Conservation (phyloP, 257 asterid species). For the Solanum stenotomum region DNA sequence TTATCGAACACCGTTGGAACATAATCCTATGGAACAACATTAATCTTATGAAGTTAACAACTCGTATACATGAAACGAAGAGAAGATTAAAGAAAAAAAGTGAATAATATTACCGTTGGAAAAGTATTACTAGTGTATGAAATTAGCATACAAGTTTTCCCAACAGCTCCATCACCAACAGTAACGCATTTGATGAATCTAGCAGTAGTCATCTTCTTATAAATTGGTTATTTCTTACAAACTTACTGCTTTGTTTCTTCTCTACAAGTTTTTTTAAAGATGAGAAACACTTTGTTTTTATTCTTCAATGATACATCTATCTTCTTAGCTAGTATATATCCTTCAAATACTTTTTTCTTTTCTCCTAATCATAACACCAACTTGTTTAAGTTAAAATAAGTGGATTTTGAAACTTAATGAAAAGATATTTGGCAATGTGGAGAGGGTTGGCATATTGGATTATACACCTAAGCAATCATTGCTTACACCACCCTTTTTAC, state of each 20-base stretch:
- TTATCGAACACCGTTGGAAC: slow-evolving; percentile 88
- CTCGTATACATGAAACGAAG: background rate
- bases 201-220: slow-evolving; percentile 42
- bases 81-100: background rate
- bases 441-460: slow-evolving; percentile 13
- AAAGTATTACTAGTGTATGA: slow-evolving; percentile 81
- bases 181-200: slow-evolving; percentile 78
- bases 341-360: background rate
- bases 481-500: slow-evolving; percentile 7
- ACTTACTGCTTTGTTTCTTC: background rate
- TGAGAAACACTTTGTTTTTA: background rate
- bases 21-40: slow-evolving; percentile 38
- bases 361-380: background rate
- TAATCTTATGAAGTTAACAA: background rate
- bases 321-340: background rate
- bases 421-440: background rate
- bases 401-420: background rate
- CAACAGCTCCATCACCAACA: slow-evolving; percentile 85
- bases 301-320: background rate
- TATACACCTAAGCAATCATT: slow-evolving; percentile 29
- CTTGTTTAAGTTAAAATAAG: background rate
- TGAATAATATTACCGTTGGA: slow-evolving; percentile 38
- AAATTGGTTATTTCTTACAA: background rate
- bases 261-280: background rate
- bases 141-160: slow-evolving; percentile 83